A percentile compares a stretch with the other conserved stretches of the same genome.
These are phyloP conservation scores for Tremella yokohamensis DNA, from an alignment of 768 basidiomycete genomes.

Conservation along the genomic window DNA sequence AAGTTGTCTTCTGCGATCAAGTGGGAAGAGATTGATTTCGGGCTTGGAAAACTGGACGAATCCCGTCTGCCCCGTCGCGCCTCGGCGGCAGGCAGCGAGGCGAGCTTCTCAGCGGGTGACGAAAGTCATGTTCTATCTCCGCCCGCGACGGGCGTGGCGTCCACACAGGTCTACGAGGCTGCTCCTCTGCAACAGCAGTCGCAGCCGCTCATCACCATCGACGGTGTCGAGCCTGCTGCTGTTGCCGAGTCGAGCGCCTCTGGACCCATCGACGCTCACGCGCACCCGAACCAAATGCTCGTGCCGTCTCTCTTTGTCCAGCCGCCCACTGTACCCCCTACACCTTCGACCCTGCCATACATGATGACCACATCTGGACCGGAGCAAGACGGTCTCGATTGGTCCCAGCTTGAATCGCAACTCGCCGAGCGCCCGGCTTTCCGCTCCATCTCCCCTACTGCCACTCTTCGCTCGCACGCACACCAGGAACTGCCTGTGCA, in stretches of 20 bases:
- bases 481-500: constrained; percentile 17
- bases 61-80: constrained; percentile 8
- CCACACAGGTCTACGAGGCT: background rate
- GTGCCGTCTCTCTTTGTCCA: constrained; percentile 32
- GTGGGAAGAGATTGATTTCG: constrained; percentile 52
- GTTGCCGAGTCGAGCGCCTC: background rate
- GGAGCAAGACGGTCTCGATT: constrained; percentile 23
- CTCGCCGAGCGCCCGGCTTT: constrained; percentile 40
- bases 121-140: too few species aligned
- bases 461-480: constrained; percentile 36
- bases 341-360: constrained; percentile 21
- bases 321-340: constrained; percentile 40
- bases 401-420: constrained; percentile 33
- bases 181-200: constrained; percentile 5
- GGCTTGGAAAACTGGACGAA: constrained; percentile 48
- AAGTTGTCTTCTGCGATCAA: constrained; percentile 29
- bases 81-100: background rate
- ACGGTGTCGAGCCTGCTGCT: background rate
- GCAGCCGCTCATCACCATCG: constrained; percentile 14
- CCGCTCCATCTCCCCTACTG: constrained; percentile 43
- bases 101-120: constrained; percentile 16
- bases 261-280: too few species aligned
- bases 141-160: constrained; percentile 10
- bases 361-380: background rate
- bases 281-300: constrained; percentile 7